Conservation (phyloP, 2,329 filamentous ascomycete species). For the Phialophora tarda region DNA sequence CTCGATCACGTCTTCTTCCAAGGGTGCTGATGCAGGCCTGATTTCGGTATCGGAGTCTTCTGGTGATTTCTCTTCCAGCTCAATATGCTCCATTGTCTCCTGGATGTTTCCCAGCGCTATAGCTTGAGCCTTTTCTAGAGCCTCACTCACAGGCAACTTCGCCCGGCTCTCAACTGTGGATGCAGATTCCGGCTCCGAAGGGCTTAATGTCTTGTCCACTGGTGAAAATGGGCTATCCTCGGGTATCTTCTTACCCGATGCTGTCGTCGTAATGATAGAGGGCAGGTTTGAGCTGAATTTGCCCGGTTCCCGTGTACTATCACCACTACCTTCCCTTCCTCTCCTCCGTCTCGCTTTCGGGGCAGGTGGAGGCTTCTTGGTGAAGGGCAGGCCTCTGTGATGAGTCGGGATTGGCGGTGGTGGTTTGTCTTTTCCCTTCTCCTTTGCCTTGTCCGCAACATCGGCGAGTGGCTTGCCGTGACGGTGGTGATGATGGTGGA, state of each 20-base stretch:
- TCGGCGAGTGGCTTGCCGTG: constrained; percentile 10
- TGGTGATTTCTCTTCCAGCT: constrained; percentile 14
- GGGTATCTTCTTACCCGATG: constrained; percentile 18
- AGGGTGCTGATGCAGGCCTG: not conserved
- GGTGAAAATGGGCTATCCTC: constrained; percentile 34
- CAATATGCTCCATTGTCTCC: constrained; percentile 36
- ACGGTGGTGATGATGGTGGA: constrained; percentile 22
- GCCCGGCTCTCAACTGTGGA: constrained; percentile 6
- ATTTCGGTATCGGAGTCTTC: not conserved
- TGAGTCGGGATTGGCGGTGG: constrained; percentile 28
- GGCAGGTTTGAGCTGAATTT: constrained; percentile 37
- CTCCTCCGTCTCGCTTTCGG: constrained; percentile 53
- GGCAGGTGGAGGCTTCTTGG: constrained; percentile 40
- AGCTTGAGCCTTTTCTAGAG: constrained; percentile 37
- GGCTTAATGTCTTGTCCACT: constrained; percentile 30
- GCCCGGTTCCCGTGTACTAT: constrained; percentile 33
- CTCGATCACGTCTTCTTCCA: constrained; percentile 5
- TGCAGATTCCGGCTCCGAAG: constrained; percentile 19
- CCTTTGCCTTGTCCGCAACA: constrained; percentile 7
- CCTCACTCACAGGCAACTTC: constrained; percentile 36
- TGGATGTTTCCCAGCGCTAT: constrained; percentile 34
- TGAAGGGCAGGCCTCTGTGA: constrained; percentile 25
- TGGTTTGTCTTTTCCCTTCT: constrained; percentile 21
- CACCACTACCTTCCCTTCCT: constrained; percentile 40
- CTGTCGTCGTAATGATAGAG: constrained; percentile 36